Conservation (phyloP, 306 rosid species). For the Adenanthera pavonina region DNA sequence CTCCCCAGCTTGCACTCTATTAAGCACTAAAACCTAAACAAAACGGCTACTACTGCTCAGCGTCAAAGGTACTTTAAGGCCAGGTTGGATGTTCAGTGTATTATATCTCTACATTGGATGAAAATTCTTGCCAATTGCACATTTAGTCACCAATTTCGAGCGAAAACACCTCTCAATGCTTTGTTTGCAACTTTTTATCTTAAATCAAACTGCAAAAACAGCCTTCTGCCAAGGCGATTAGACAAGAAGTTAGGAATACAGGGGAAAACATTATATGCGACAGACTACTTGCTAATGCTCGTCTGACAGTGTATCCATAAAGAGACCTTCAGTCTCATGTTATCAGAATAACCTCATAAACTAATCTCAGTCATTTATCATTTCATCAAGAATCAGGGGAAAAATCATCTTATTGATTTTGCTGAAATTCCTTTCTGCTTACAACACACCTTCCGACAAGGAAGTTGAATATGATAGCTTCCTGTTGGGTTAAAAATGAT, state of each 20-base stretch:
- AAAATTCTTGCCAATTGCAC: constrained; percentile 1
- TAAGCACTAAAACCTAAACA: constrained; percentile 11
- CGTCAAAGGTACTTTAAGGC: constrained; percentile 4
- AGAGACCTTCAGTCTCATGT: not conserved
- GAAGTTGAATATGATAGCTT: not conserved
- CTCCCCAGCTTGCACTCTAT: not conserved
- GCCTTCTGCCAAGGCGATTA: not conserved
- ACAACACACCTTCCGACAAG: not conserved
- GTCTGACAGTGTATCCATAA: not conserved
- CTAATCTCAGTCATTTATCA: not conserved
- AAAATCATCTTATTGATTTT: not conserved
- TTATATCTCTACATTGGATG: not conserved
- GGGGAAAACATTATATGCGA: not conserved
- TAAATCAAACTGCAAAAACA: not conserved
- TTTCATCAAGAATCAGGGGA: not conserved
- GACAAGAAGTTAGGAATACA: not conserved
- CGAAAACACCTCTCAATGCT: not conserved
- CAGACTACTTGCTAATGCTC: not conserved
- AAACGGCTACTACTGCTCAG: not conserved
- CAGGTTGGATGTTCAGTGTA: constrained; percentile 12
- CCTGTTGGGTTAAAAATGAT: not conserved
- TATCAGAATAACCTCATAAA: not conserved
- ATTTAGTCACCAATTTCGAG: not conserved
- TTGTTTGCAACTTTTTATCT: not conserved
- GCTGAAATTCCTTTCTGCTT: not conserved